phyloP scores from a whole-genome alignment of 441 rosid species.

The Erodium texanum region DNA sequence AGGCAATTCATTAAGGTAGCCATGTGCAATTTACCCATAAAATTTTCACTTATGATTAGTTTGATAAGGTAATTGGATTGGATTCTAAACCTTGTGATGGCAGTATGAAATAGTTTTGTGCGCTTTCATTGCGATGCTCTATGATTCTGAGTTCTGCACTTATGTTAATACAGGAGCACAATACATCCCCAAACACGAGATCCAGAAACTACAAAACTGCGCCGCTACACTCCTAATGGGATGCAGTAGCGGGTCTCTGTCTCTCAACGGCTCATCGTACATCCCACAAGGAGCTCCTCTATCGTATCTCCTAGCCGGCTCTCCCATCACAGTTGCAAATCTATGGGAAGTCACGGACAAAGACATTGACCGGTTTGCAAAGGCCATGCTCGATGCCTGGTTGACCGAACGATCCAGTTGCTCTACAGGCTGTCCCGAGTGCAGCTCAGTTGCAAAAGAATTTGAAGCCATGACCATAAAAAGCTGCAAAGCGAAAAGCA shows the following conservation, averaged over 20 bases:
- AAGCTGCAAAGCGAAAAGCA: constrained; percentile 32
- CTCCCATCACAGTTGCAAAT: constrained; percentile 74
- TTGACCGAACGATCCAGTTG: constrained; percentile 49
- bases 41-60: no score
- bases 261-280: constrained; percentile 64
- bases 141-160: neutral
- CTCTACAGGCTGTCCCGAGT: constrained; percentile 32
- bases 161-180: constrained; percentile 51
- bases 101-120: neutral
- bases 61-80: no score
- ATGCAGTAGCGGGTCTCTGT: constrained; percentile 73
- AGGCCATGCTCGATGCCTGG: constrained; percentile 79
- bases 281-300: constrained; percentile 69
- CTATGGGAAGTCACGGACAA: constrained; percentile 96
- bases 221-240: constrained; percentile 74
- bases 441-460: constrained; percentile 46
- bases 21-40: no score
- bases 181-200: constrained; percentile 55
- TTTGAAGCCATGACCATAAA: constrained; percentile 45
- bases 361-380: constrained; percentile 86
- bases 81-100: no score
- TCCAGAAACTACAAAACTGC: constrained; percentile 66
- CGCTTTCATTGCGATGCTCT: neutral
- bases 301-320: constrained; percentile 70
- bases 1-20: no score